A percentile compares a stretch with the other conserved stretches of the same genome.
These are phyloP conservation scores for Borovskyia barvae DNA, from an alignment of 208 protist genomes.

Conservation along the genomic window DNA sequence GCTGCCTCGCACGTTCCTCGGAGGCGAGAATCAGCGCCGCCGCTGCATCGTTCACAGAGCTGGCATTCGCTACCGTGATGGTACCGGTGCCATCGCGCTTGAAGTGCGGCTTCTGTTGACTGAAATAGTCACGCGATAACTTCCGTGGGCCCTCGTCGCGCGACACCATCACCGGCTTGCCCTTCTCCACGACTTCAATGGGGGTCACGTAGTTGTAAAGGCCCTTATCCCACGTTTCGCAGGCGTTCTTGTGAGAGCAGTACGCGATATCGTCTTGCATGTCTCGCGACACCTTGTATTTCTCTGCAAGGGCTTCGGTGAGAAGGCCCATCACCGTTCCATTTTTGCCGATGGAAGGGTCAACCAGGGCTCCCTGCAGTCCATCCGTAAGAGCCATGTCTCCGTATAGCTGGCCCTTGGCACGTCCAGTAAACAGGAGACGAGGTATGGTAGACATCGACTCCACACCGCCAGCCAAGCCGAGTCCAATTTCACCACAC, in stretches of 20 bases:
- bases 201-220: constrained; percentile 91
- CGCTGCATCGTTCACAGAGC: constrained; percentile 89
- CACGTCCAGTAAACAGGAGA: constrained; percentile 42
- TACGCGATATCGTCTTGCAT: constrained; percentile 92
- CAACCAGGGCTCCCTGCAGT: constrained; percentile 45
- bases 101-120: constrained; percentile 85
- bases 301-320: constrained; percentile 78
- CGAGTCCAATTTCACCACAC: constrained; percentile 50
- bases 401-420: constrained; percentile 54
- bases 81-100: constrained; percentile 80
- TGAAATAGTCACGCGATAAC: constrained; percentile 85
- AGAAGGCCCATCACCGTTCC: constrained; percentile 62
- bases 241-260: constrained; percentile 84
- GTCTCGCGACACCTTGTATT: constrained; percentile 88
- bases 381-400: constrained; percentile 52
- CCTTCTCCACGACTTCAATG: constrained; percentile 63
- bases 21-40: constrained; percentile 83
- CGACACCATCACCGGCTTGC: constrained; percentile 39
- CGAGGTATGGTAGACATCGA: constrained; percentile 64
- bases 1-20: constrained; percentile 67
- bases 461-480: constrained; percentile 59
- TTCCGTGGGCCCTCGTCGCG: constrained; percentile 89
- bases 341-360: constrained; percentile 46
- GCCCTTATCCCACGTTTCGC: constrained; percentile 62
- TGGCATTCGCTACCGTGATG: constrained; percentile 93